Percentiles rank a stretch among this genome's conserved stretches.
Conservation (phyloP, 1,284 basidiomycete species). For the Leccinum fallax region DNA sequence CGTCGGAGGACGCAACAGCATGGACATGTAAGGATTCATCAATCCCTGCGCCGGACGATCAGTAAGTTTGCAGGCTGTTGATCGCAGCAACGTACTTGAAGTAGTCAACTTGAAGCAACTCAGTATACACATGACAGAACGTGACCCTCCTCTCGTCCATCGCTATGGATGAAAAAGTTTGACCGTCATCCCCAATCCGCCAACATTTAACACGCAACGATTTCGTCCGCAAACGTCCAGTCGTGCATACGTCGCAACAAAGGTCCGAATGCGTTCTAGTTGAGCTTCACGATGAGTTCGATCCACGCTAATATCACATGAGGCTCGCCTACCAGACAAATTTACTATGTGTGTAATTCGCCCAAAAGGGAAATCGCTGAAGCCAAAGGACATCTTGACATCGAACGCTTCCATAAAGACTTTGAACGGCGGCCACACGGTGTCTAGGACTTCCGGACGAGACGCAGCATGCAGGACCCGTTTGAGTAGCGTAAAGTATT, state of each 20-base stretch:
- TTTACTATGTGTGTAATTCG: background rate
- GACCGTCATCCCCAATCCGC: background rate
- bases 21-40: constrained; percentile 90
- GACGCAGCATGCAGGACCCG: constrained; percentile 66
- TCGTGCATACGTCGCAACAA: constrained; percentile 92
- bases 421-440: constrained; percentile 77
- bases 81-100: constrained; percentile 63
- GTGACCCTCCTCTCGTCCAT: constrained; percentile 55
- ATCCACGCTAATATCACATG: constrained; percentile 75
- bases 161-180: constrained; percentile 20
- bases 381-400: constrained; percentile 40
- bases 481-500: constrained; percentile 74
- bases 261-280: constrained; percentile 91
- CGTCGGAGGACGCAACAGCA: constrained; percentile 70
- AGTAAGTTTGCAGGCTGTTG: background rate
- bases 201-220: constrained; percentile 42
- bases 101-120: constrained; percentile 64
- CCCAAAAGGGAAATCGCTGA: constrained; percentile 5
- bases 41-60: constrained; percentile 53
- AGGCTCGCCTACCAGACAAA: constrained; percentile 47
- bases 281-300: constrained; percentile 90
- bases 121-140: constrained; percentile 73
- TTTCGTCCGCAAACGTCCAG: constrained; percentile 81
- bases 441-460: constrained; percentile 65
- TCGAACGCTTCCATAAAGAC: constrained; percentile 85